Evolutionary conservation across 352 stramenopile species (phyloP).

Genomic region (Phytophthora macrochlamydospora): DNA sequence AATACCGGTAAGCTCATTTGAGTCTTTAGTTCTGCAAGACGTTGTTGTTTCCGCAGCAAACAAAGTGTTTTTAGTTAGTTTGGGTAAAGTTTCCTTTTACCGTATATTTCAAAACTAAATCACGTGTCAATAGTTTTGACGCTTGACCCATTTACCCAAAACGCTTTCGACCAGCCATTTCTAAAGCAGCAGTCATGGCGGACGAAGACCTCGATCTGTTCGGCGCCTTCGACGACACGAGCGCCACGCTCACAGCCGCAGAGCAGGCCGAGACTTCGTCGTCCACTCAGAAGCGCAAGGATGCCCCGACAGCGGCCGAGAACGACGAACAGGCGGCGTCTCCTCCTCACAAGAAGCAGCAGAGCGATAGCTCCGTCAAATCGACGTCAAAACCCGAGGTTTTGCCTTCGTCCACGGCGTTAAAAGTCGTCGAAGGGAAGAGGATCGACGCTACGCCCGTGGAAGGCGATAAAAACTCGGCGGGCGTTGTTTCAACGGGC

Average conservation of each 20-base stretch:
- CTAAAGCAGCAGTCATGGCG: slow-evolving; percentile 15
- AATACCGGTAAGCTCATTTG: too few relatives aligned
- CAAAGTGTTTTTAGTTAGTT: too few relatives aligned
- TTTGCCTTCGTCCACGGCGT: slow-evolving; percentile 34
- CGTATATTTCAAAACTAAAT: background rate
- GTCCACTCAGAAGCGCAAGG: slow-evolving; percentile 51
- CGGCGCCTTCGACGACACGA: slow-evolving; percentile 90
- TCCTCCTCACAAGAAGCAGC: slow-evolving; percentile 63
- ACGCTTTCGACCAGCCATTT: slow-evolving; percentile 25
- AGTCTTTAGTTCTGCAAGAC: too few relatives aligned
- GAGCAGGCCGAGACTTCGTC: slow-evolving; percentile 47
- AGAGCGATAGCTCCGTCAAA: slow-evolving; percentile 8
- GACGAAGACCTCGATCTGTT: slow-evolving; percentile 95
- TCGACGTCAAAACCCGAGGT: slow-evolving; percentile 2
- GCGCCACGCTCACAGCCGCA: slow-evolving; percentile 62
- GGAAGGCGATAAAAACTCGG: slow-evolving; percentile 37
- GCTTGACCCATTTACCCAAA: background rate
- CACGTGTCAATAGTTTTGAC: background rate
- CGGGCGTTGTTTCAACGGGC: slow-evolving; percentile 88
- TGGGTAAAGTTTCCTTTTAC: background rate
- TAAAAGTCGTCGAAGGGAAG: slow-evolving; percentile 78
- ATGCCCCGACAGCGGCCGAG: slow-evolving; percentile 14
- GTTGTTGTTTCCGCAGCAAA: too few relatives aligned
- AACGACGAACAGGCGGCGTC: slow-evolving; percentile 41
- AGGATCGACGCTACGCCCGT: slow-evolving; percentile 71